phyloP scores from a whole-genome alignment of 208 protist genomes.

The Porcisia deanei region DNA sequence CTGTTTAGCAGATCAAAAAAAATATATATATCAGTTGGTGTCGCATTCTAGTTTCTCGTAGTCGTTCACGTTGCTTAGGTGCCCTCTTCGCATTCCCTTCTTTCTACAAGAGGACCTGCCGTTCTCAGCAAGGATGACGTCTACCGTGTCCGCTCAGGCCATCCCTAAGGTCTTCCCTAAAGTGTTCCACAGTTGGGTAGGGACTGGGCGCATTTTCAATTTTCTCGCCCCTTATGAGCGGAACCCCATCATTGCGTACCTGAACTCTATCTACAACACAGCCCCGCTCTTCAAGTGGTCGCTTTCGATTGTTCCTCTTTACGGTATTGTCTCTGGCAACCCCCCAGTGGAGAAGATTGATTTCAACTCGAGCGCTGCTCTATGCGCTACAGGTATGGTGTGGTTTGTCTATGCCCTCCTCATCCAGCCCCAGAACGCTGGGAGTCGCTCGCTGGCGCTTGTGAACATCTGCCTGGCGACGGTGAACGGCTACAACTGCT shows the following conservation, averaged over 20 bases:
- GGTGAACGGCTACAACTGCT: conserved; percentile 90
- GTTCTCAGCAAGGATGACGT: conserved; percentile 38
- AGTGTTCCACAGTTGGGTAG: conserved; percentile 75
- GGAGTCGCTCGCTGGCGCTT: conserved; percentile 77
- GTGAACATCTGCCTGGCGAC: conserved; percentile 82
- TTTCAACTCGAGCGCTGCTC: conserved; percentile 84
- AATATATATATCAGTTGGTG: neutral
- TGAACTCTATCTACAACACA: conserved; percentile 88
- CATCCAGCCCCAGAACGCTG: conserved; percentile 90
- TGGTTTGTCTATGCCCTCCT: conserved; percentile 89
- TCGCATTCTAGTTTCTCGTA: neutral
- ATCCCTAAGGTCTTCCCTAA: conserved; percentile 86
- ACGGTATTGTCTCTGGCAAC: conserved; percentile 78
- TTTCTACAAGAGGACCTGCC: neutral
- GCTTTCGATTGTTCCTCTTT: conserved; percentile 86
- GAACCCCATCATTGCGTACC: conserved; percentile 63
- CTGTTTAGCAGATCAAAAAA: too few species aligned
- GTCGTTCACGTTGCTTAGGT: neutral
- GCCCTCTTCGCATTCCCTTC: neutral
- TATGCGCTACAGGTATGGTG: conserved; percentile 72
- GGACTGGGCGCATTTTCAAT: conserved; percentile 72
- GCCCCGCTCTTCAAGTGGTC: conserved; percentile 90
- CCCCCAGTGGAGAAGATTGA: conserved; percentile 88
- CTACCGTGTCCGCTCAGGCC: conserved; percentile 37
- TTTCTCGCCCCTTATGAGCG: conserved; percentile 77